phyloP scores from a whole-genome alignment of 352 stramenopile genomes.

The Thalassiosira hispida region DNA sequence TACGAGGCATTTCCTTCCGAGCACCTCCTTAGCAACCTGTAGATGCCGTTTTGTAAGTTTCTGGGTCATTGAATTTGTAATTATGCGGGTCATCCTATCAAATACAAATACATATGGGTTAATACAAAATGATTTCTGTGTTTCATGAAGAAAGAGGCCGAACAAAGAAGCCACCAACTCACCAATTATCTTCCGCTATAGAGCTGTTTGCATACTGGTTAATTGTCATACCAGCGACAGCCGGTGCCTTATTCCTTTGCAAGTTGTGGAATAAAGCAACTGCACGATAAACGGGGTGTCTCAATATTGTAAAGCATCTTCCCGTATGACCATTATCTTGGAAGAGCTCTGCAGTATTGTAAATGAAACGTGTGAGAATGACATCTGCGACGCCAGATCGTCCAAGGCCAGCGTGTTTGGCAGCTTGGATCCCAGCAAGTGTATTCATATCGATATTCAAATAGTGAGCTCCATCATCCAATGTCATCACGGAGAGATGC shows the following conservation, averaged over 20 bases:
- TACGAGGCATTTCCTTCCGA: constrained; percentile 37
- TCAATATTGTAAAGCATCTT: constrained; percentile 39
- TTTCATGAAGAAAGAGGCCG: too few species aligned
- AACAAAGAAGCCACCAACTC: too few species aligned
- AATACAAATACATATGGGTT: too few species aligned
- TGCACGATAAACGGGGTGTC: constrained; percentile 48
- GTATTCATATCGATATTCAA: constrained; percentile 25
- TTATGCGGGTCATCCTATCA: constrained; percentile 40
- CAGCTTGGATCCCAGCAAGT: neutral
- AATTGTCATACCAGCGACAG: constrained; percentile 25
- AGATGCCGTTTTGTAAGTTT: constrained; percentile 32
- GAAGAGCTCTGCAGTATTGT: constrained; percentile 16
- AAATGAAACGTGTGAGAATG: constrained; percentile 21
- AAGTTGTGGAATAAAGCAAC: constrained; percentile 29
- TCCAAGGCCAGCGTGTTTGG: constrained; percentile 9
- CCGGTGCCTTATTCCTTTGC: constrained; percentile 11
- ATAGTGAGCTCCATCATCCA: constrained; percentile 37
- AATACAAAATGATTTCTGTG: too few species aligned
- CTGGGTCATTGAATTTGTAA: constrained; percentile 27
- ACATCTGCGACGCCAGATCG: constrained; percentile 12
- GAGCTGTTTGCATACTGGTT: constrained; percentile 39
- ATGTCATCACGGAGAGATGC: constrained; percentile 36
- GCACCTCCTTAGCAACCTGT: constrained; percentile 28
- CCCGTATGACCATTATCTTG: constrained; percentile 24
- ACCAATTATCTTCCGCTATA: constrained; percentile 38